Evolutionary conservation across 257 asterid species (phyloP).

Genomic region (Linderniella brevidens): DNA sequence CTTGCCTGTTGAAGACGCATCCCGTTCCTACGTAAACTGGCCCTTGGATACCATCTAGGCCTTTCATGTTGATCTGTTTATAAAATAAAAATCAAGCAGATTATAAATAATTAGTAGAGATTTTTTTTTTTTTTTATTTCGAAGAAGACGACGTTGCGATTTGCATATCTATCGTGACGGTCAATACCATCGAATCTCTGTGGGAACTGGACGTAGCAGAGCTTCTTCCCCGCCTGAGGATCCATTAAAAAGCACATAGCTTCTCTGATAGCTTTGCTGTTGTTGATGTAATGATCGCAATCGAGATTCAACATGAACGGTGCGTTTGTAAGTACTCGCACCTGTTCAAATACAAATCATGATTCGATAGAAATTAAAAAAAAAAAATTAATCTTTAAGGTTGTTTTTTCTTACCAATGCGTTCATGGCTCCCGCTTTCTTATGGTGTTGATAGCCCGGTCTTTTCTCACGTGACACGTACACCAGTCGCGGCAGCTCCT

Average conservation of each 20-base stretch:
- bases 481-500: conserved; percentile 64
- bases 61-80: conserved; percentile 71
- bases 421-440: conserved; percentile 88
- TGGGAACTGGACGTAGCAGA: conserved; percentile 77
- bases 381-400: neutral
- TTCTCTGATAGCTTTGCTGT: conserved; percentile 72
- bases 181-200: conserved; percentile 82
- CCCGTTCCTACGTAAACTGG: conserved; percentile 87
- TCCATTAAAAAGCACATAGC: conserved; percentile 89
- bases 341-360: conserved; percentile 15
- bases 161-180: conserved; percentile 78
- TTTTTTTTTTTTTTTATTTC: conserved; percentile 32
- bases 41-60: conserved; percentile 76
- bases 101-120: neutral
- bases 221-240: conserved; percentile 72
- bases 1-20: conserved; percentile 60
- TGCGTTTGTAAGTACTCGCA: conserved; percentile 71
- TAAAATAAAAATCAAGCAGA: neutral
- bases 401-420: conserved; percentile 35
- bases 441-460: conserved; percentile 73
- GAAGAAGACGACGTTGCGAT: conserved; percentile 72
- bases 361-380: neutral
- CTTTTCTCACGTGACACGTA: conserved; percentile 80
- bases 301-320: conserved; percentile 78
- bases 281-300: conserved; percentile 77